Evolutionary conservation across 495 filamentous ascomycete genomes (phyloP).

Genomic region (Penicillium bialowiezense): DNA sequence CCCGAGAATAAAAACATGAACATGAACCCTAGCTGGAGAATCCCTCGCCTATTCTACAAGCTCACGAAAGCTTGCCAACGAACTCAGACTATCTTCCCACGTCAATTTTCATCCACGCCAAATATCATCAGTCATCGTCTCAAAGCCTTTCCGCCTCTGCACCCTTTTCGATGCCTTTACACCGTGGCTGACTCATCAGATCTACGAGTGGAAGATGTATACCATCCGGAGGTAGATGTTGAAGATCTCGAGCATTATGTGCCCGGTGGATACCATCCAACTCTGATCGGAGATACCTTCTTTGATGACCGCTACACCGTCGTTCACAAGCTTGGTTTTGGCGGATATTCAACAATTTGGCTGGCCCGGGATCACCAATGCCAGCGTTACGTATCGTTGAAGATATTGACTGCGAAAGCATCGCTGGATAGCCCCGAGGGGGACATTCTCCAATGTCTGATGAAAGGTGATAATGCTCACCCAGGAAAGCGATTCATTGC

Average conservation of each 20-base stretch:
- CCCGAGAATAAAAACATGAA: constrained; percentile 2
- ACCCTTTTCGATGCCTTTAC: constrained; percentile 4
- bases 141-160: neutral
- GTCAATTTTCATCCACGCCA: neutral
- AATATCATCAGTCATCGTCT: neutral
- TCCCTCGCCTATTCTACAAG: neutral
- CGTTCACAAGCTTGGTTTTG: constrained; percentile 82
- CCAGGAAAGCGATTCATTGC: constrained; percentile 20
- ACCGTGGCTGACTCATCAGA: neutral
- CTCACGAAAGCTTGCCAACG: neutral
- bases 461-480: constrained; percentile 12
- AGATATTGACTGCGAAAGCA: constrained; percentile 19
- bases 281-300: constrained; percentile 76
- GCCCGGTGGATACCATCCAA: constrained; percentile 76
- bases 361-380: constrained; percentile 38
- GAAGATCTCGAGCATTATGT: constrained; percentile 27
- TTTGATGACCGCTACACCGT: constrained; percentile 82
- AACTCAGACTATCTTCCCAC: neutral
- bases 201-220: constrained; percentile 9
- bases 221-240: constrained; percentile 19
- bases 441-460: constrained; percentile 12
- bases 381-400: constrained; percentile 20
- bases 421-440: constrained; percentile 16
- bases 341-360: constrained; percentile 87
- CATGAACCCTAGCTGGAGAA: neutral